These are phyloP conservation scores for Pseudogymnoascus sp. DNA, from an alignment of 2,329 filamentous ascomycete genomes.

Conservation along the genomic window DNA sequence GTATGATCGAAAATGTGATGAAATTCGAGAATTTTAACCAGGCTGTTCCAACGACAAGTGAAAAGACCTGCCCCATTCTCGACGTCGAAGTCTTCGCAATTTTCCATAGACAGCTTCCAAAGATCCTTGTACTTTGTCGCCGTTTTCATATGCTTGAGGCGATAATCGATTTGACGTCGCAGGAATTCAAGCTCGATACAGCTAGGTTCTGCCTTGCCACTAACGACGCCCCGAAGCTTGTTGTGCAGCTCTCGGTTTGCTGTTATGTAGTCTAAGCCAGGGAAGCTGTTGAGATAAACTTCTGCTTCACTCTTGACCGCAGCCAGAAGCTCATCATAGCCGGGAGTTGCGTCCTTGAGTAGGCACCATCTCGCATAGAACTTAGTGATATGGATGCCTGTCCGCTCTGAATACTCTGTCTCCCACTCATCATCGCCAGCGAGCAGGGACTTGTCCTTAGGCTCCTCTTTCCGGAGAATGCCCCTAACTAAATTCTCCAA, in stretches of 20 bases:
- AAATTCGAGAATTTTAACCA: not conserved
- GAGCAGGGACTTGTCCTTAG: not conserved
- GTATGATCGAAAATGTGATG: not conserved
- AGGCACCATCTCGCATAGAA: not conserved
- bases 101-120: not conserved
- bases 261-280: not conserved
- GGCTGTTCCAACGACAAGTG: not conserved
- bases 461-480: not conserved
- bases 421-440: not conserved
- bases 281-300: not conserved
- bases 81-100: not conserved
- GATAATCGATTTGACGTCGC: not conserved
- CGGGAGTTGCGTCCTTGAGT: not conserved
- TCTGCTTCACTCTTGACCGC: not conserved
- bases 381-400: not conserved
- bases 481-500: not conserved
- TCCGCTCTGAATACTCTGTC: not conserved
- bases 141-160: not conserved
- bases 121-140: not conserved
- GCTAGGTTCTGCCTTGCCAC: not conserved
- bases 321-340: not conserved
- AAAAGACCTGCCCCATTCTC: not conserved
- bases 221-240: not conserved
- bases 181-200: not conserved
- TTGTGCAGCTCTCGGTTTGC: not conserved